phyloP scores from a whole-genome alignment of 2,329 filamentous ascomycete genomes.

The Colletotrichum brevisporum region DNA sequence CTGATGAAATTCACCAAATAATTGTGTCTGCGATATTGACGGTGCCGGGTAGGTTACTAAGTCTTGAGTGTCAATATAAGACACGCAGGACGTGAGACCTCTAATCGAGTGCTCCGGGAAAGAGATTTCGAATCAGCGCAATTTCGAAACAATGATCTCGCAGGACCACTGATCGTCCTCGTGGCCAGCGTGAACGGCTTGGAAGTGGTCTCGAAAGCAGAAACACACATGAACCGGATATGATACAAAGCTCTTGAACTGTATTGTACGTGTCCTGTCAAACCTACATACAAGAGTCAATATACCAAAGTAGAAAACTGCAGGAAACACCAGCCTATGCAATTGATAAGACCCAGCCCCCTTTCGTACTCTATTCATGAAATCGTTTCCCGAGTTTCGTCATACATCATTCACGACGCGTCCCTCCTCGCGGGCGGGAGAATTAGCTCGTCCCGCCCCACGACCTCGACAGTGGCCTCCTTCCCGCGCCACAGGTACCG shows the following conservation, averaged over 20 bases:
- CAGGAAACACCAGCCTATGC: neutral
- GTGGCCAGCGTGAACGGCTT: conserved; percentile 62
- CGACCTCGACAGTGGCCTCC: conserved; percentile 53
- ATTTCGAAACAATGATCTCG: too few relatives aligned
- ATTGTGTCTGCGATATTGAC: too few relatives aligned
- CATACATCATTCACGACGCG: neutral
- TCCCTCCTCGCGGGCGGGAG: conserved; percentile 32
- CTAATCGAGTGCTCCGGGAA: too few relatives aligned
- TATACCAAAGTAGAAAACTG: neutral
- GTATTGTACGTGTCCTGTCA: neutral
- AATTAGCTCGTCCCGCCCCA: conserved; percentile 52
- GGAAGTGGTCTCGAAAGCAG: conserved; percentile 46
- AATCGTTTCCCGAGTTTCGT: neutral
- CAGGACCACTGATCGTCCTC: conserved; percentile 53
- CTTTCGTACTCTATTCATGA: neutral
- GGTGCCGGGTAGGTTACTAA: too few relatives aligned
- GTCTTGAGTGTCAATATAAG: too few relatives aligned
- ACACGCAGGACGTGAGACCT: too few relatives aligned
- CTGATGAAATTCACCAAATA: too few relatives aligned
- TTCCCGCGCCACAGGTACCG: conserved; percentile 58
- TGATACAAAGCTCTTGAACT: neutral
- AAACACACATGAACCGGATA: neutral
- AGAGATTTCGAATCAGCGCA: too few relatives aligned
- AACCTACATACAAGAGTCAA: neutral
- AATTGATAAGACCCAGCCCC: neutral